Conservation (phyloP, 129 eudicot genomes). For the Cynara cardunculus region DNA sequence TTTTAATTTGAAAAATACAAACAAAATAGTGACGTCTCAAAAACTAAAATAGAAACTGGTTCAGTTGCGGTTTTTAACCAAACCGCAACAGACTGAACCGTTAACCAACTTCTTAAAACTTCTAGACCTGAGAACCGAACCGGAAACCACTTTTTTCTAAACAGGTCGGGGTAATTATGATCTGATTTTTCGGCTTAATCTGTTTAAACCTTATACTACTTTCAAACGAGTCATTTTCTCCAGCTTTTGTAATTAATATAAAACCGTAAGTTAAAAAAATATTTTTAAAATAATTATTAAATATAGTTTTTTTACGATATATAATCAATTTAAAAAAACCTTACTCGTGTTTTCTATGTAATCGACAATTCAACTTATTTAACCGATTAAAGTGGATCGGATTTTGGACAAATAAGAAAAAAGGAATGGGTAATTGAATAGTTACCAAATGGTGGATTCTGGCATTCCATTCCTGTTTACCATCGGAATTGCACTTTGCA, state of each 20-base stretch:
- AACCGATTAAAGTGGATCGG: neutral
- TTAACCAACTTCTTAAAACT: neutral
- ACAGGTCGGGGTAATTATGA: too few relatives aligned
- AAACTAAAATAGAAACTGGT: neutral
- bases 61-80: neutral
- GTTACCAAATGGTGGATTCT: conserved; percentile 52
- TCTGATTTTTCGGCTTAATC: too few relatives aligned
- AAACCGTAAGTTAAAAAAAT: neutral
- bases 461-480: conserved; percentile 53
- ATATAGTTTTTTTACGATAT: neutral
- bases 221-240: too few relatives aligned
- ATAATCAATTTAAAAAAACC: neutral
- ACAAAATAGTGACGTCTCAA: neutral
- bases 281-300: neutral
- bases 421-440: neutral
- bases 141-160: neutral
- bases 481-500: conserved; percentile 52
- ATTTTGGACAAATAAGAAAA: neutral
- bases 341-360: neutral
- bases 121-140: neutral
- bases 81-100: neutral
- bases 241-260: neutral
- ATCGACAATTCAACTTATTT: neutral
- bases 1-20: neutral
- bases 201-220: neutral